Conservation (phyloP, 2,329 filamentous ascomycete genomes). For the Domatiomyces catenatus region DNA sequence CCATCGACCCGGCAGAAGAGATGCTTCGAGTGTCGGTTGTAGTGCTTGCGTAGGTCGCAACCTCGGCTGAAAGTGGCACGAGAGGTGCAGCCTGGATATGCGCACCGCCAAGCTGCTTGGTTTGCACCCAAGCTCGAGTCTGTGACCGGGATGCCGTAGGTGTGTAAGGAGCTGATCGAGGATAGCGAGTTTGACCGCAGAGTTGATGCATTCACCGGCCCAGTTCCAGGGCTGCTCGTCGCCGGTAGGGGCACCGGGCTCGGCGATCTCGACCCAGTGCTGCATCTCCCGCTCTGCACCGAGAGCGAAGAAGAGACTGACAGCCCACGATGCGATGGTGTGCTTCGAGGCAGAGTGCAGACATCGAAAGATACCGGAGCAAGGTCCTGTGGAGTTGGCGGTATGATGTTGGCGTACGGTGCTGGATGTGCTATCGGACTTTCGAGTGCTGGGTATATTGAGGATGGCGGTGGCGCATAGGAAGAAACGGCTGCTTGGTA, state of each 20-base stretch:
- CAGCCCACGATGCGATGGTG: slow-evolving; percentile 8
- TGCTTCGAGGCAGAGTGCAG: slow-evolving; percentile 6
- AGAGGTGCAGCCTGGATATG: slow-evolving; percentile 44
- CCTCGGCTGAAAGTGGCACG: slow-evolving; percentile 42
- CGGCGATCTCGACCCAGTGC: slow-evolving; percentile 15
- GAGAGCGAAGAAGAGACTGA: slow-evolving; percentile 12
- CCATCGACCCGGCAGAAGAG: slow-evolving; percentile 45
- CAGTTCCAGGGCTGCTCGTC: not conserved
- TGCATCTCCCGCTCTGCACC: slow-evolving; percentile 7
- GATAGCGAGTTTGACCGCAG: slow-evolving; percentile 12
- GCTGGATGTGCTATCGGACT: slow-evolving; percentile 4
- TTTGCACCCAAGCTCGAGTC: slow-evolving; percentile 5
- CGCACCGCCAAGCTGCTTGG: slow-evolving; percentile 36
- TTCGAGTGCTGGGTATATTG: slow-evolving; percentile 3
- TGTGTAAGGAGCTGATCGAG: slow-evolving; percentile 14
- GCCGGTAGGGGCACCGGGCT: slow-evolving; percentile 6
- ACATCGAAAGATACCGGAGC: slow-evolving; percentile 13
- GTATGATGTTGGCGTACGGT: slow-evolving; percentile 11
- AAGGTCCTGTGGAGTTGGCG: slow-evolving; percentile 14
- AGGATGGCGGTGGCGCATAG: slow-evolving; percentile 7
- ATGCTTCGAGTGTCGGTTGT: slow-evolving; percentile 46
- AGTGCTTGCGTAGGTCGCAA: slow-evolving; percentile 48
- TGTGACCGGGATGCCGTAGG: slow-evolving; percentile 16
- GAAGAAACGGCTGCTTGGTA: slow-evolving; percentile 8
- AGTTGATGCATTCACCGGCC: slow-evolving; percentile 3